Percentiles rank a stretch among this genome's conserved stretches.
Conservation (phyloP, 345 rosid genomes). For the Pseudoturritis turrita region DNA sequence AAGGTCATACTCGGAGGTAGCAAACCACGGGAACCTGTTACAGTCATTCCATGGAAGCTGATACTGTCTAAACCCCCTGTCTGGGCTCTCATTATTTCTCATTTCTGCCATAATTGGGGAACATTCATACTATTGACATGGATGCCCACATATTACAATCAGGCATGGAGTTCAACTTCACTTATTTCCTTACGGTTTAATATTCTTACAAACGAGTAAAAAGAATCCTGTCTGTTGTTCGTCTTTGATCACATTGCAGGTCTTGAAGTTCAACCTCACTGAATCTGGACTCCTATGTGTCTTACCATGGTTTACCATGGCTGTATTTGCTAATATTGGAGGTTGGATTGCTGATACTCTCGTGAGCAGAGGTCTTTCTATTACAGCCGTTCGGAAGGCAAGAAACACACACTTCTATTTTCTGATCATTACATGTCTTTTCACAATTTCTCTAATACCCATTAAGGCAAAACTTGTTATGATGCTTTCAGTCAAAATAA, state of each 20-base stretch:
- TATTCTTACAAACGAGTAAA: neutral
- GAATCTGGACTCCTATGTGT: conserved; percentile 93
- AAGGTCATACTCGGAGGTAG: conserved; percentile 58
- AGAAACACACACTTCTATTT: conserved; percentile 23
- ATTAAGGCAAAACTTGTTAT: neutral
- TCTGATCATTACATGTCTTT: neutral
- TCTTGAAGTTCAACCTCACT: conserved; percentile 93
- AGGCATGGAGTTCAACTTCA: conserved; percentile 42
- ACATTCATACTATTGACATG: conserved; percentile 92
- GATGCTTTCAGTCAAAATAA: neutral
- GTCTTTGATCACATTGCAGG: conserved; percentile 44
- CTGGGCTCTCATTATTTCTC: conserved; percentile 95
- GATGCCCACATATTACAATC: conserved; percentile 99
- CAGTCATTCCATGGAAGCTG: conserved; percentile 91
- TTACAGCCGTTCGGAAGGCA: conserved; percentile 93
- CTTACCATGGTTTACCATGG: conserved; percentile 99
- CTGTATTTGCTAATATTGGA: conserved; percentile 82
- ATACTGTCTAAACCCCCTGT: conserved; percentile 91
- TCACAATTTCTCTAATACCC: neutral
- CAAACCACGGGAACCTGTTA: conserved; percentile 68
- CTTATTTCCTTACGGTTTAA: neutral
- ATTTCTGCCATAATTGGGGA: conserved; percentile 99
- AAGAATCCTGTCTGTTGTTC: neutral
- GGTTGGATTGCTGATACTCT: conserved; percentile 99
- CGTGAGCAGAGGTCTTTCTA: conserved; percentile 86